Conservation (phyloP, 176 grass and related monocot genomes). For the Aegilops speltoides region DNA sequence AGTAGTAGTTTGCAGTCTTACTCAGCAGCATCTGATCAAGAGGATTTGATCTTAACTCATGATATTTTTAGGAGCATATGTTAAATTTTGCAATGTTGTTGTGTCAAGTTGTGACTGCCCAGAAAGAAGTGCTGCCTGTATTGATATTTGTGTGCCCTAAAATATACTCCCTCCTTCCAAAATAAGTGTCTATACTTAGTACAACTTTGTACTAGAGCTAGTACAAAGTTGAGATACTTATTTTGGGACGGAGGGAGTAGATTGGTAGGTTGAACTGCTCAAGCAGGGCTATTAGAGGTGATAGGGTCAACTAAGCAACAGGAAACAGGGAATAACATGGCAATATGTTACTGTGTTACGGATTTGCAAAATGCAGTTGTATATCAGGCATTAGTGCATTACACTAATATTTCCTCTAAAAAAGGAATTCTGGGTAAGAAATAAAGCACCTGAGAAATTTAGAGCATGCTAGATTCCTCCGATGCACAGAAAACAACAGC, state of each 20-base stretch:
- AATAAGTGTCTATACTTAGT: too few relatives aligned
- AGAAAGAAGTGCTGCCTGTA: background rate
- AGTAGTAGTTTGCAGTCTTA: background rate
- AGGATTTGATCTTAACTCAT: background rate
- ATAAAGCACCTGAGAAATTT: constrained; percentile 16
- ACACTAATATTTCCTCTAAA: background rate
- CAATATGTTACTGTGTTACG: background rate
- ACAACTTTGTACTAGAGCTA: too few relatives aligned
- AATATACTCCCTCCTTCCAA: too few relatives aligned
- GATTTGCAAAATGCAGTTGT: background rate
- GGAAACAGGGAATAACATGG: background rate
- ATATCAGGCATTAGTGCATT: background rate
- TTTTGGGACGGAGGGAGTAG: background rate
- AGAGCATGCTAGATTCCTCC: constrained; percentile 18
- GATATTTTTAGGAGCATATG: background rate
- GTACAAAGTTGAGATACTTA: too few relatives aligned
- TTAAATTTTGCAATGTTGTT: background rate
- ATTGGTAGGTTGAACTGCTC: background rate
- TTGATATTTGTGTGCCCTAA: background rate
- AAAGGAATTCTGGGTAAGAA: background rate
- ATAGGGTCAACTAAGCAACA: constrained; percentile 8
- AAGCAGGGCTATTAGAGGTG: background rate
- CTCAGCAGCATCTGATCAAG: background rate
- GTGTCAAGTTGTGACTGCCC: background rate
- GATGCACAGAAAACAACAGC: constrained; percentile 1